Evolutionary conservation across 2,329 filamentous ascomycete genomes (phyloP).

Genomic region (Diaporthe nobilis): DNA sequence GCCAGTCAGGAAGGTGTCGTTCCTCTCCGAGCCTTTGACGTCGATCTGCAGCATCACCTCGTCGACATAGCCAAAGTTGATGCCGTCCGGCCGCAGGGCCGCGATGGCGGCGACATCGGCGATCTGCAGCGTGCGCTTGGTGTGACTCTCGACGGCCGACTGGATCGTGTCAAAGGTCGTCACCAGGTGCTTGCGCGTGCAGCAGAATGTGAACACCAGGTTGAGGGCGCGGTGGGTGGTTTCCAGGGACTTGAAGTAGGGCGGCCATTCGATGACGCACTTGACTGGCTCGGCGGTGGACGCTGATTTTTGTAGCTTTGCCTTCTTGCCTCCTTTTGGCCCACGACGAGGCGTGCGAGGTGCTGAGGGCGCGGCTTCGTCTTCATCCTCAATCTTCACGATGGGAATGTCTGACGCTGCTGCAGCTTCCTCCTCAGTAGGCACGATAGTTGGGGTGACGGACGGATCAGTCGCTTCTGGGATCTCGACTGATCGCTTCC

Average conservation of each 20-base stretch:
- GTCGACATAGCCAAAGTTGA: constrained; percentile 90
- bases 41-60: constrained; percentile 87
- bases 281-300: constrained; percentile 44
- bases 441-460: neutral
- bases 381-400: constrained; percentile 35
- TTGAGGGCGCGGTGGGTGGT: constrained; percentile 89
- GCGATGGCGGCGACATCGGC: constrained; percentile 89
- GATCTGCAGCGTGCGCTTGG: constrained; percentile 76
- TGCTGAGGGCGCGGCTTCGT: constrained; percentile 3
- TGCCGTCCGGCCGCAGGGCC: constrained; percentile 80
- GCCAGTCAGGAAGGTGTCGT: constrained; percentile 74
- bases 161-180: constrained; percentile 94
- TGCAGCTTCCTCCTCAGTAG: neutral
- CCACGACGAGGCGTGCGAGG: constrained; percentile 34
- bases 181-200: constrained; percentile 89
- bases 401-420: neutral
- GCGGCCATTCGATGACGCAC: constrained; percentile 75
- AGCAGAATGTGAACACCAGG: constrained; percentile 94
- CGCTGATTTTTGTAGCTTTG: constrained; percentile 39
- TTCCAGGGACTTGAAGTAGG: constrained; percentile 78
- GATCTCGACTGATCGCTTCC: constrained; percentile 36
- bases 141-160: constrained; percentile 86
- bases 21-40: constrained; percentile 75
- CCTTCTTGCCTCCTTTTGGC: constrained; percentile 41
- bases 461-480: constrained; percentile 41